These are phyloP conservation scores for Drechslerella coelobrocha DNA, from an alignment of 2,329 filamentous ascomycete species.

Conservation along the genomic window DNA sequence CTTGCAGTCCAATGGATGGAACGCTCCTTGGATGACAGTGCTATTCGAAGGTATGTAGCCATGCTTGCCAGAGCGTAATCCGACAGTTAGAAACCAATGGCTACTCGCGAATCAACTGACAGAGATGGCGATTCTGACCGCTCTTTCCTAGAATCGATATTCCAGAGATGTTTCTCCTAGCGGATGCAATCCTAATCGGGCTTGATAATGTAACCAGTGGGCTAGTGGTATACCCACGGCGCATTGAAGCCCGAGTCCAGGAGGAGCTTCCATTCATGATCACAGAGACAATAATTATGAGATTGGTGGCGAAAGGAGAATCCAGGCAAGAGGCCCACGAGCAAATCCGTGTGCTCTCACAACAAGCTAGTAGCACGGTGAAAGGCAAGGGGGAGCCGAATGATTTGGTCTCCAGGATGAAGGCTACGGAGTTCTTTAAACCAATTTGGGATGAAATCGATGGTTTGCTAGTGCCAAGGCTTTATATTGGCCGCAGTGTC, in stretches of 20 bases:
- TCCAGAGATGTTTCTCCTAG: constrained; percentile 71
- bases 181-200: constrained; percentile 72
- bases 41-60: constrained; percentile 64
- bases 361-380: constrained; percentile 75
- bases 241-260: constrained; percentile 72
- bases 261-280: constrained; percentile 88
- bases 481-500: constrained; percentile 23
- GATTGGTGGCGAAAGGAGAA: constrained; percentile 72
- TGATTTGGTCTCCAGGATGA: constrained; percentile 81
- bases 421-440: constrained; percentile 74
- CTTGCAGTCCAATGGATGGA: constrained; percentile 74
- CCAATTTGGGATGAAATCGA: constrained; percentile 74
- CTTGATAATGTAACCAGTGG: constrained; percentile 73
- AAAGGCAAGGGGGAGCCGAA: constrained; percentile 77
- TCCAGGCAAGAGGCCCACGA: constrained; percentile 85
- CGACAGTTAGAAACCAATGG: not conserved
- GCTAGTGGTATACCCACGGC: constrained; percentile 78
- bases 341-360: constrained; percentile 80
- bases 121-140: constrained; percentile 61
- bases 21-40: constrained; percentile 77
- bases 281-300: constrained; percentile 78
- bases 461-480: constrained; percentile 68
- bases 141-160: constrained; percentile 59
- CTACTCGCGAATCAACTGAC: constrained; percentile 52
- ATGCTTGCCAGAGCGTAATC: constrained; percentile 56